Conservation (phyloP, 192 early-diverging fungal genomes). For the Coemansia furcata region DNA sequence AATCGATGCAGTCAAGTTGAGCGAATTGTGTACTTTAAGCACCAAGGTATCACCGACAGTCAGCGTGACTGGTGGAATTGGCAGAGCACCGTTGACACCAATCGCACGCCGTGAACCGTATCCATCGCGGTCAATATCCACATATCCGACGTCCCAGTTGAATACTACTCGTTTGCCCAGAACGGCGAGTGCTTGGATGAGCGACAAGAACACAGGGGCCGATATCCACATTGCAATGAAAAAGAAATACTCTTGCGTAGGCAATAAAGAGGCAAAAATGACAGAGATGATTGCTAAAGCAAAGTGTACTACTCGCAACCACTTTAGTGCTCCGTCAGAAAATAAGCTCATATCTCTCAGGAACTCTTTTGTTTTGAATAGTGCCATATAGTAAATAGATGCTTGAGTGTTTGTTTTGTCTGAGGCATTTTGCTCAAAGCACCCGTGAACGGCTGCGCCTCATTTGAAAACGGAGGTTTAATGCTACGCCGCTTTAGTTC, state of each 20-base stretch:
- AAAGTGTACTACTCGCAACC: neutral
- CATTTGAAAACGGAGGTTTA: neutral
- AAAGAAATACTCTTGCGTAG: neutral
- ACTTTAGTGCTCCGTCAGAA: neutral
- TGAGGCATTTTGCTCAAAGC: neutral
- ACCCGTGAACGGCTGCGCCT: neutral
- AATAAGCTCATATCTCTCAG: neutral
- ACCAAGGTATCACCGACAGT: constrained; percentile 19
- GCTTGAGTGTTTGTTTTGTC: neutral
- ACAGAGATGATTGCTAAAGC: neutral
- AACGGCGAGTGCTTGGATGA: neutral
- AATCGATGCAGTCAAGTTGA: constrained; percentile 59
- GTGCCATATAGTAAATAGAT: neutral
- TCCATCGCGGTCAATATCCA: constrained; percentile 63
- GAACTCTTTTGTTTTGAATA: neutral
- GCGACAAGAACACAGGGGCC: neutral
- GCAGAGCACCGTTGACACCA: constrained; percentile 61
- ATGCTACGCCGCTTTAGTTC: neutral
- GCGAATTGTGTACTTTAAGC: constrained; percentile 51
- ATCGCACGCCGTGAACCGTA: constrained; percentile 57
- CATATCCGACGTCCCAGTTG: constrained; percentile 66
- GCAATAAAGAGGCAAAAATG: neutral
- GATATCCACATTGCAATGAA: neutral
- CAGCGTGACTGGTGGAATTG: constrained; percentile 43
- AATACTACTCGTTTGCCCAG: constrained; percentile 21